These are phyloP conservation scores for Passiflora organensis DNA, from an alignment of 345 rosid genomes.

Conservation along the genomic window DNA sequence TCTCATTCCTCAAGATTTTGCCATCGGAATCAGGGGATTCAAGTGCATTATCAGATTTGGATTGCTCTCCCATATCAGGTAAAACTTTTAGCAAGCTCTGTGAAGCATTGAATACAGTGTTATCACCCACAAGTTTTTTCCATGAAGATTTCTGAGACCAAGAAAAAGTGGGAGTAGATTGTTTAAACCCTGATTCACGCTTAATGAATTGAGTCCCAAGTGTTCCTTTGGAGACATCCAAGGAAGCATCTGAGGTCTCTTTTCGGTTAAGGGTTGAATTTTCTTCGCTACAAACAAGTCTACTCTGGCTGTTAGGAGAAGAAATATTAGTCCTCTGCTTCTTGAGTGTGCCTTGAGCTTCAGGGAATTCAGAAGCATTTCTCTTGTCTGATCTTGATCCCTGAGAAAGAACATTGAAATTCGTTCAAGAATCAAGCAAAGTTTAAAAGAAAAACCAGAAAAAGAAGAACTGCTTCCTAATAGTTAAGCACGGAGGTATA, in stretches of 20 bases:
- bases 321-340: constrained; percentile 20
- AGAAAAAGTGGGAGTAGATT: constrained; percentile 22
- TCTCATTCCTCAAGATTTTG: not conserved
- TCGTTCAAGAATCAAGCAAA: not conserved
- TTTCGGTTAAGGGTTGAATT: constrained; percentile 21
- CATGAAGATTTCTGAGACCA: constrained; percentile 80
- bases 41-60: constrained; percentile 12
- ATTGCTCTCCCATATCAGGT: constrained; percentile 26
- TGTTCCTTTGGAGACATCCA: constrained; percentile 2
- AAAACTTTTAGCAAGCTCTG: constrained; percentile 28
- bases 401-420: constrained; percentile 28
- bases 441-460: not conserved
- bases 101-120: constrained; percentile 40
- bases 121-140: constrained; percentile 58
- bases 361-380: constrained; percentile 22
- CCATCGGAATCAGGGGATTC: constrained; percentile 6
- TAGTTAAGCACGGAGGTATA: not conserved
- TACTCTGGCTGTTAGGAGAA: constrained; percentile 27
- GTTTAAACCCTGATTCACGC: constrained; percentile 21
- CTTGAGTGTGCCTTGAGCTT: constrained; percentile 15
- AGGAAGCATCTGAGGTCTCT: constrained; percentile 16
- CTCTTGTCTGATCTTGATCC: constrained; percentile 25
- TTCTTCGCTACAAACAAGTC: constrained; percentile 29
- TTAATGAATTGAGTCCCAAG: constrained; percentile 17
- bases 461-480: not conserved